Evolutionary conservation across 345 rosid genomes (phyloP), one percentile per base, ranked within the genome.

Genomic region (Lumnitzera littorea): DNA sequence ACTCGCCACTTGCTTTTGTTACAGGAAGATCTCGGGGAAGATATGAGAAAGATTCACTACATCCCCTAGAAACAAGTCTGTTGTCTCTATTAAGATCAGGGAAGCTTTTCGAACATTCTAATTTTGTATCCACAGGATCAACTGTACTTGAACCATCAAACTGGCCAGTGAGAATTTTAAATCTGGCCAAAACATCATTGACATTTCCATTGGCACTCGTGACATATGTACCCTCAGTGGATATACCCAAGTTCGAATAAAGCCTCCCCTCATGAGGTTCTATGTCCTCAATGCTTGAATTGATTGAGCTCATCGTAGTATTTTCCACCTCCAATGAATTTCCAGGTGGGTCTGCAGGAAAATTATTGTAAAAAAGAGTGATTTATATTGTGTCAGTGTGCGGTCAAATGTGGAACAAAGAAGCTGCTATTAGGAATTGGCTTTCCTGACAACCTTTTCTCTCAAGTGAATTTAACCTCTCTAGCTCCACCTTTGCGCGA

Each of bases 401-500:
- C 62, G 16, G 23, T 50, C 15, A 13, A 50, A 12, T 15, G 48
- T 58, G 71, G 36, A 11, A 11, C 14, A 67, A 20, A 56, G 27
- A 51, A 11, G 16, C 3, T 23, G 58, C 15, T 43, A 52, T 36
- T 4, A 36, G 10, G 11, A 13, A 24, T 29, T 4, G 0, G 63
- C 24, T 29, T 43, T 55, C 52, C 46, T 53, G 48, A 70, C 61
- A 67, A 87, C 92, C 84, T 67, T 43, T 62, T 56, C 62, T 48
- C 23, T 56, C 62, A 48, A 63, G 78, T n/a, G 49, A 59, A 65
- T 72, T 66, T 68, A 62, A 56, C 63, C 70, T 79, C 52, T 72
- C 88, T 75, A 84, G 67, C 73, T 84, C 85, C 12, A 64, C 57
- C 65, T 81, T 82, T 72, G 84, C 70, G 29, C 78, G 89, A 66